These are phyloP conservation scores for Thalassia testudinum DNA, from an alignment of 116 monocot species.

Conservation along the genomic window DNA sequence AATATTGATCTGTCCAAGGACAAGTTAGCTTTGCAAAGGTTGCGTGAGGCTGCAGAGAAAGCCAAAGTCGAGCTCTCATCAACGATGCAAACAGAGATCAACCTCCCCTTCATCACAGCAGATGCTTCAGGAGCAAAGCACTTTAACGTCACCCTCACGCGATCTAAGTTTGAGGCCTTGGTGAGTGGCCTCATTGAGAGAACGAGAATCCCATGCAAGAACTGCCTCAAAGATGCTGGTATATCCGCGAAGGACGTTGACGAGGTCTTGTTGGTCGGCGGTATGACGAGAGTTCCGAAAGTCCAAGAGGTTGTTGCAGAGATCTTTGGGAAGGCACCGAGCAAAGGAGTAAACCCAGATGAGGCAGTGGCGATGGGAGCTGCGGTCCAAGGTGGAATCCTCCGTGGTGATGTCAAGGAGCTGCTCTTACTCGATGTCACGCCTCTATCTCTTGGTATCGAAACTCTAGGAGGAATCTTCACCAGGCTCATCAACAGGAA, in stretches of 20 bases:
- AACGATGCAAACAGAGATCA: conserved; percentile 24
- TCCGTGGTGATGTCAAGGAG: conserved; percentile 38
- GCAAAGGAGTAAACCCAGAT: conserved; percentile 33
- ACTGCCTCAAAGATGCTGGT: conserved; percentile 27
- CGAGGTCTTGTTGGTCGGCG: conserved; percentile 28
- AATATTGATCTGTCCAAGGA: conserved; percentile 29
- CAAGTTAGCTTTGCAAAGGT: conserved; percentile 20
- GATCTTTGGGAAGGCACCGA: conserved; percentile 28
- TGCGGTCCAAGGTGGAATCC: conserved; percentile 28
- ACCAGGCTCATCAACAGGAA: conserved; percentile 27
- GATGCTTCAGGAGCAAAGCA: conserved; percentile 34
- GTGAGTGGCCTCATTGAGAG: conserved; percentile 23
- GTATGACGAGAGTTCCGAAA: conserved; percentile 30
- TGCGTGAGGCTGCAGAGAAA: conserved; percentile 38
- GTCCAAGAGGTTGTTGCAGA: conserved; percentile 20
- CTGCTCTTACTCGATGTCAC: conserved; percentile 27
- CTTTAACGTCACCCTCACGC: conserved; percentile 26
- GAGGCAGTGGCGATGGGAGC: conserved; percentile 36
- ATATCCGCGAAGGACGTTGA: conserved; percentile 21
- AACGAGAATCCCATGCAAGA: conserved; percentile 21
- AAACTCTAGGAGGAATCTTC: conserved; percentile 34
- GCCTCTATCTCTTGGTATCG: conserved; percentile 29
- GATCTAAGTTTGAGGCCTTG: conserved; percentile 28
- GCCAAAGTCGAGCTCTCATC: conserved; percentile 31
- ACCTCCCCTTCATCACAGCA: conserved; percentile 29